Evolutionary conservation across 192 early-diverging fungal species (phyloP), one percentile per base, ranked within the genome.

Genomic region (Coemansia sp.): DNA sequence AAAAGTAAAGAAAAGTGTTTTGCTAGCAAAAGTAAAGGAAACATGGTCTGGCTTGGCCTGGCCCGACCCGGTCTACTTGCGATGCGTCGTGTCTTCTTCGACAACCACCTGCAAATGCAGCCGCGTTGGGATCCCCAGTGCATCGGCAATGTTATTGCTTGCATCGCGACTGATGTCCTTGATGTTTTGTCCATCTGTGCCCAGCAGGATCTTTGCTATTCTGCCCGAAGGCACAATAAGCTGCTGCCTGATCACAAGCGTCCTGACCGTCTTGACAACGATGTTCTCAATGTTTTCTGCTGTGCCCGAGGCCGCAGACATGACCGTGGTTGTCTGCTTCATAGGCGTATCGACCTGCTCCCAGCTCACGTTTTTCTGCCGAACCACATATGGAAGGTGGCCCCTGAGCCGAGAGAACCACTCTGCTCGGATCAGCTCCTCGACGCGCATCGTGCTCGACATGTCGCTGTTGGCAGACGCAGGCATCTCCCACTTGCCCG

Each of bases 371-470:
- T 74, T 80, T 39, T 68, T 58, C 62, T 74, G 72, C 19, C 52
- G 60, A 19, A 80, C 65, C 1, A 56, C 54, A 19, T 80, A 80
- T 5, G 78, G 78, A 58, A 74, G 27, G 36, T 71, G 53, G 24
- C 78, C 72, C 6, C 9, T 20, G 45, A 80, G 55, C 2, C 54
- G 78, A 20, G 50, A 62, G 42, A 71, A 80, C 71, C 71, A 80
- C 52, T 74, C 68, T 18, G 68, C 72, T 45, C 78, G 78, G 60
- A 80, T 68, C 19, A 71, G 61, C 58, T 80, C 78, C 51, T 74
- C 78, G 22, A 74, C 78, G 8, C 64, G 72, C 69, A 56, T 56
- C 68, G 71, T 49, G 47, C 67, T 68, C 4, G 78, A 80, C 68
- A 74, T 67, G 62, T 80, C 72, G 52, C 39, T 65, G 6, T 52